Evolutionary conservation across 495 filamentous ascomycete species (phyloP).

Genomic region (Emericellopsis terricola): DNA sequence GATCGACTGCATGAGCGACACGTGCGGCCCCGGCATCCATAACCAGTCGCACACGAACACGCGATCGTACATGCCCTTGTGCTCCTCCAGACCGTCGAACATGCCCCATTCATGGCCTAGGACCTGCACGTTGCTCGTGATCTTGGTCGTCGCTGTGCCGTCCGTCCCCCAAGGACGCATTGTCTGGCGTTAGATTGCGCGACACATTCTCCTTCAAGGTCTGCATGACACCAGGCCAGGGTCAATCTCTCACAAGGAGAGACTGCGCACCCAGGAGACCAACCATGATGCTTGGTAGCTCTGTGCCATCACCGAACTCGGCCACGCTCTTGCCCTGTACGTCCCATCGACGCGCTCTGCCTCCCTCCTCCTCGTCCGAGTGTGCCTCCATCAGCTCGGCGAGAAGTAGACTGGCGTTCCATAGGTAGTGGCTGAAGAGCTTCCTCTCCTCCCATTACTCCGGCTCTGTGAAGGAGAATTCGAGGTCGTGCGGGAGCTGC

Average conservation of each 20-base stretch:
- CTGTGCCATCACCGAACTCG: conserved; percentile 50
- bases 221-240: conserved; percentile 39
- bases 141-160: conserved; percentile 4
- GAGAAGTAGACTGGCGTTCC: conserved; percentile 64
- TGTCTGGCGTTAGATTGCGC: conserved; percentile 7
- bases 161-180: conserved; percentile 7
- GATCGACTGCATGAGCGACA: conserved; percentile 50
- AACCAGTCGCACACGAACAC: conserved; percentile 71
- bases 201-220: conserved; percentile 45
- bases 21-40: conserved; percentile 72
- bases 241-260: conserved; percentile 65
- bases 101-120: conserved; percentile 62
- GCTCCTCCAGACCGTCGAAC: conserved; percentile 21
- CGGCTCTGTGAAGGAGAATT: conserved; percentile 36
- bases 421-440: conserved; percentile 70
- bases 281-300: conserved; percentile 51
- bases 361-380: conserved; percentile 4
- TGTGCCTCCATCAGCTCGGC: conserved; percentile 47
- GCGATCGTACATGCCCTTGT: conserved; percentile 39
- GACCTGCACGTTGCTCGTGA: too few relatives aligned
- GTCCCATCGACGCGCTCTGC: conserved; percentile 10
- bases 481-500: conserved; percentile 22
- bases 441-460: conserved; percentile 34
- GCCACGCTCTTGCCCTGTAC: conserved; percentile 21
- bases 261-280: conserved; percentile 41